Evolutionary conservation across 345 rosid species (phyloP).

Genomic region (Crucihimalaya himalaica): DNA sequence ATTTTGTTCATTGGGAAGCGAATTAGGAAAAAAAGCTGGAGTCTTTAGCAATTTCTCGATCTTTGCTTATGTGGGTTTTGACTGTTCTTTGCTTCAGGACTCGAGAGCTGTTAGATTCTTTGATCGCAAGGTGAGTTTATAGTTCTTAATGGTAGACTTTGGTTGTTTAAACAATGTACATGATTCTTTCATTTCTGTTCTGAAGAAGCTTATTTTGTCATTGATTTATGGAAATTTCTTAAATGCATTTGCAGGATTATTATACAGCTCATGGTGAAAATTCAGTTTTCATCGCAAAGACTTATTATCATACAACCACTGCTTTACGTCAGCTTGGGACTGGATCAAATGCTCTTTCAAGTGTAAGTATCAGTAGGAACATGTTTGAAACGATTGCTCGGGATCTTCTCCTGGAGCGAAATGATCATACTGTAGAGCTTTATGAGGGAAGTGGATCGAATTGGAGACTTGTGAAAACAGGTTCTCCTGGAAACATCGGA

Average conservation of each 20-base stretch:
- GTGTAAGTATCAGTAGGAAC: slow-evolving; percentile 77
- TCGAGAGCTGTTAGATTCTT: slow-evolving; percentile 81
- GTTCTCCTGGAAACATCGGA: slow-evolving; percentile 92
- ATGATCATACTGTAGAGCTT: slow-evolving; percentile 85
- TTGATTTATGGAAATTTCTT: not conserved
- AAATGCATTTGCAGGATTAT: slow-evolving; percentile 64
- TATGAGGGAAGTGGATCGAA: slow-evolving; percentile 91
- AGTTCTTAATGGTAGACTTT: not conserved
- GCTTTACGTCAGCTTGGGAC: slow-evolving; percentile 75
- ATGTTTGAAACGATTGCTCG: slow-evolving; percentile 89
- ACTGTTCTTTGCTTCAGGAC: slow-evolving; percentile 55
- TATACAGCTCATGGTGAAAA: slow-evolving; percentile 90
- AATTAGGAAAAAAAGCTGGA: not conserved
- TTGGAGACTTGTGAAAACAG: slow-evolving; percentile 82
- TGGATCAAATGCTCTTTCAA: slow-evolving; percentile 76
- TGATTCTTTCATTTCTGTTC: not conserved
- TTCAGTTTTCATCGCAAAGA: slow-evolving; percentile 87
- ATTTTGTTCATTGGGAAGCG: not conserved
- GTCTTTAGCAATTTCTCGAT: not conserved
- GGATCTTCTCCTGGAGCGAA: slow-evolving; percentile 87
- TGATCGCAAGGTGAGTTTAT: slow-evolving; percentile 83
- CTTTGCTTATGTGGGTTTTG: not conserved
- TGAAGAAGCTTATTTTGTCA: not conserved
- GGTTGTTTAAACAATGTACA: not conserved
- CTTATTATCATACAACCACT: slow-evolving; percentile 88